A percentile compares a stretch with the other conserved stretches of the same genome.
These are phyloP conservation scores for Aspergillus sclerotioniger DNA, from an alignment of 495 filamentous ascomycete genomes.

Conservation along the genomic window DNA sequence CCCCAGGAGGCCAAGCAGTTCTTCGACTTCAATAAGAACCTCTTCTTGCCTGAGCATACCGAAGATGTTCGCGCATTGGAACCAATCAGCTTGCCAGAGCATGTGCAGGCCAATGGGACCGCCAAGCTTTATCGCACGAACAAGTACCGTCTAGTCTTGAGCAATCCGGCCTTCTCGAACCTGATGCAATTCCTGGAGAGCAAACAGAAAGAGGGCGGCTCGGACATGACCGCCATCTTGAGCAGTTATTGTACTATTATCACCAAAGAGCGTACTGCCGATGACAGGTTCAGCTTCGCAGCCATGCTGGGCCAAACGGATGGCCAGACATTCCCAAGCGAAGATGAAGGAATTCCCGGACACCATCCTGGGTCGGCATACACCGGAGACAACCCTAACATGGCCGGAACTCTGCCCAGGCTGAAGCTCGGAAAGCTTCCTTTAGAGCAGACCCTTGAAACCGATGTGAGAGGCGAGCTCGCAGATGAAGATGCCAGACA, in stretches of 20 bases:
- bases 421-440: conserved; percentile 77
- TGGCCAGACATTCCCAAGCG: conserved; percentile 67
- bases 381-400: conserved; percentile 59
- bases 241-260: conserved; percentile 71
- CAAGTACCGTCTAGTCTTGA: conserved; percentile 85
- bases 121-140: conserved; percentile 76
- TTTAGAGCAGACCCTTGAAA: conserved; percentile 72
- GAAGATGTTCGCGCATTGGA: conserved; percentile 72
- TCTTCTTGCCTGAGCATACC: conserved; percentile 71
- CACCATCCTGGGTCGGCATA: conserved; percentile 83
- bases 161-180: conserved; percentile 70
- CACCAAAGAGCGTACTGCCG: conserved; percentile 69
- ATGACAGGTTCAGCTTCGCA: conserved; percentile 77
- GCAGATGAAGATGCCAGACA: conserved; percentile 73
- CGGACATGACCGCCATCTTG: conserved; percentile 69
- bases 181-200: conserved; percentile 85
- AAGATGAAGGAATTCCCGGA: conserved; percentile 92
- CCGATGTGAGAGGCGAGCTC: conserved; percentile 79
- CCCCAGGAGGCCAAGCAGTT: conserved; percentile 68
- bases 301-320: conserved; percentile 67
- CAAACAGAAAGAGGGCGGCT: conserved; percentile 74
- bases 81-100: conserved; percentile 69
- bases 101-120: conserved; percentile 67
- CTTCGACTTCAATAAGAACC: conserved; percentile 60
- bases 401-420: conserved; percentile 51